These are phyloP conservation scores for Acacia crassicarpa DNA, from an alignment of 306 rosid species.

Conservation along the genomic window DNA sequence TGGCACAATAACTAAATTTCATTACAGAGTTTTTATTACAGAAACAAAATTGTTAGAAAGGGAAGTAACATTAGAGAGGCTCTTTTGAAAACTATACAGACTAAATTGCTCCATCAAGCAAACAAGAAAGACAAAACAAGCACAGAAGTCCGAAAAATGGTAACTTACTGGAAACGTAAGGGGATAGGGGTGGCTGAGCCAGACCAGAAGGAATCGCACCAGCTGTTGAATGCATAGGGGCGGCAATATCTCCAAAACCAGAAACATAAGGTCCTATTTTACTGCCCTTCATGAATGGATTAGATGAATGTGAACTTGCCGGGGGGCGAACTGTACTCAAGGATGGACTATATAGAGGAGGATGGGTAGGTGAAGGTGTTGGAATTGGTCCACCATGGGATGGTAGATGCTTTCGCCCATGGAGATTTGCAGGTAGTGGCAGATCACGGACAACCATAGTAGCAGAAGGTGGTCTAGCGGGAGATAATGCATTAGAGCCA, in stretches of 20 bases:
- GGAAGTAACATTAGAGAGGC: background rate
- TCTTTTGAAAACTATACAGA: background rate
- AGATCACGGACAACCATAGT: slow-evolving; percentile 44
- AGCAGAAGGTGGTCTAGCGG: slow-evolving; percentile 32
- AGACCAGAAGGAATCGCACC: slow-evolving; percentile 65
- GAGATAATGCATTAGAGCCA: slow-evolving; percentile 40
- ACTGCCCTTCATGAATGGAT: slow-evolving; percentile 58
- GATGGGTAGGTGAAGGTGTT: slow-evolving; percentile 40
- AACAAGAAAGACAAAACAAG: background rate
- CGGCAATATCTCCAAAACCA: slow-evolving; percentile 54
- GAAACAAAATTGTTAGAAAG: background rate
- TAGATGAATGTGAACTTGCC: slow-evolving; percentile 55
- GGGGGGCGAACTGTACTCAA: slow-evolving; percentile 50
- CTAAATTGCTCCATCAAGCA: background rate
- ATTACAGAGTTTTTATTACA: background rate
- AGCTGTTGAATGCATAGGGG: slow-evolving; percentile 56
- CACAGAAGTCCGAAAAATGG: background rate
- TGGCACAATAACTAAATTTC: background rate
- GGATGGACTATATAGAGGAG: slow-evolving; percentile 57
- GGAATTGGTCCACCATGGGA: slow-evolving; percentile 39
- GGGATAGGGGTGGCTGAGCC: slow-evolving; percentile 77
- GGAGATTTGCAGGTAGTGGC: slow-evolving; percentile 46
- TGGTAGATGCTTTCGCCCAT: slow-evolving; percentile 37
- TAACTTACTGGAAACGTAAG: slow-evolving; percentile 64
- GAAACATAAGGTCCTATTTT: slow-evolving; percentile 54